phyloP scores from a whole-genome alignment of 768 basidiomycete genomes.

The Kwoniella pini region DNA sequence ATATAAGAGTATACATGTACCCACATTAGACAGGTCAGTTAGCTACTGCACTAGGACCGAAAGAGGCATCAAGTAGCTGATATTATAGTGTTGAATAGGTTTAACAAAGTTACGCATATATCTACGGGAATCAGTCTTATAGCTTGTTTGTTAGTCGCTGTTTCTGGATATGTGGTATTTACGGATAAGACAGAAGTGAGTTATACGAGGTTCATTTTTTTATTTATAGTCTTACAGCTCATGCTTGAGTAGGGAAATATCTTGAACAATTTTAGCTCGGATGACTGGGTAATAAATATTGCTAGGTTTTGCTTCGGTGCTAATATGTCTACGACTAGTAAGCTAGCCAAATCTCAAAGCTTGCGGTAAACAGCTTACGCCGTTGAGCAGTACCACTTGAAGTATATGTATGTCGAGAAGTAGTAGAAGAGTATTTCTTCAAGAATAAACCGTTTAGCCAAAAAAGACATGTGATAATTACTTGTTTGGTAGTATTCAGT shows the following conservation, averaged over 20 bases:
- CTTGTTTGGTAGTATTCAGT: conserved; percentile 74
- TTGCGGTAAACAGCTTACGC: background rate
- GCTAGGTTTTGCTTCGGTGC: conserved; percentile 91
- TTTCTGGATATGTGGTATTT: conserved; percentile 83
- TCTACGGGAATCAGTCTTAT: conserved; percentile 82
- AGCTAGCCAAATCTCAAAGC: background rate
- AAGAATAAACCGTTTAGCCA: conserved; percentile 77
- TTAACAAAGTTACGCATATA: conserved; percentile 86
- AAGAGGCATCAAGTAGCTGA: background rate
- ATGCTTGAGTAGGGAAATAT: conserved; percentile 99
- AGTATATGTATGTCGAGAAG: conserved; percentile 95
- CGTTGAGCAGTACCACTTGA: conserved; percentile 69
- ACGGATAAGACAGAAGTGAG: conserved; percentile 66
- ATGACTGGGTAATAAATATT: conserved; percentile 87
- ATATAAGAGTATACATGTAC: conserved; percentile 87
- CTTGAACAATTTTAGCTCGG: conserved; percentile 86
- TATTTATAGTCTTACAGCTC: no score
- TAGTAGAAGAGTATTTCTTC: conserved; percentile 95
- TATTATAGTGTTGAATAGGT: conserved; percentile 52
- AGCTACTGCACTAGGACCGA: background rate
- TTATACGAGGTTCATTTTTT: no score
- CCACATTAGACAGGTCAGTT: conserved; percentile 76
- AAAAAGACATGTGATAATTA: conserved; percentile 86
- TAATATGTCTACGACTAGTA: conserved; percentile 92
- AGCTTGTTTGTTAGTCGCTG: conserved; percentile 78